Evolutionary conservation across 2,329 filamentous ascomycete genomes (phyloP), one percentile per base, ranked within the genome.

Genomic region (Diaporthe ampelina): DNA sequence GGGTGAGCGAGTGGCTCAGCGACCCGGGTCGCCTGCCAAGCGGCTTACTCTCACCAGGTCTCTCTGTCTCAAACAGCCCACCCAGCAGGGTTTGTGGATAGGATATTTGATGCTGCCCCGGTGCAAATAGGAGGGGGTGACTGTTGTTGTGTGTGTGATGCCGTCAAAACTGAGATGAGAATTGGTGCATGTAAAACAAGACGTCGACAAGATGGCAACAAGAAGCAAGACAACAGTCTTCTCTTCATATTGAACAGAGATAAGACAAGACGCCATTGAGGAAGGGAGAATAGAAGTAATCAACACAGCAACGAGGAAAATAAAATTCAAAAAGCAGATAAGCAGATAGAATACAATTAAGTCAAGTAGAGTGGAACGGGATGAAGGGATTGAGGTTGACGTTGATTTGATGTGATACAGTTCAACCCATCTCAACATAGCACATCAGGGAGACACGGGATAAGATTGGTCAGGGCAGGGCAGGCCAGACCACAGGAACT

Each of bases 401-500:
- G 26, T n/a, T 35, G 59, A 32, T 32, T 4, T 32, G 29, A 40
- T 10, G 45, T 32, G 40, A 35, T 24, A 65, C 61, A 11, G 19
- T 10, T 35, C 61, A 65, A 48, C 43, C 24, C 43, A 24, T 29
- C 19, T 37, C 43, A 24, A 52, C 63, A 17, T 10, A 19, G 15
- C 45, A 19, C 21, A 11, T 19, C n/a, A 45, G 37, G 7, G 15
- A 48, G 24, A 50, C 59, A 65, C 45, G 5, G 15, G 26, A 52
- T 45, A 52, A 21, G 19, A 48, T 43, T 43, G 19, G 40, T 8
- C 26, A 65, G 24, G 43, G 10, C 19, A 45, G 3, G 19, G 19
- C 43, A 67, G 17, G 13, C 29, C 29, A 67, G 26, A 19, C 45
- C 26, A 65, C 19, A 35, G 61, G 45, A 67, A 26, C 45, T 67